Percentiles rank a stretch among this genome's conserved stretches.
Evolutionary conservation across 331 rosid genomes (phyloP).

Genomic region (Quercus lobata): DNA sequence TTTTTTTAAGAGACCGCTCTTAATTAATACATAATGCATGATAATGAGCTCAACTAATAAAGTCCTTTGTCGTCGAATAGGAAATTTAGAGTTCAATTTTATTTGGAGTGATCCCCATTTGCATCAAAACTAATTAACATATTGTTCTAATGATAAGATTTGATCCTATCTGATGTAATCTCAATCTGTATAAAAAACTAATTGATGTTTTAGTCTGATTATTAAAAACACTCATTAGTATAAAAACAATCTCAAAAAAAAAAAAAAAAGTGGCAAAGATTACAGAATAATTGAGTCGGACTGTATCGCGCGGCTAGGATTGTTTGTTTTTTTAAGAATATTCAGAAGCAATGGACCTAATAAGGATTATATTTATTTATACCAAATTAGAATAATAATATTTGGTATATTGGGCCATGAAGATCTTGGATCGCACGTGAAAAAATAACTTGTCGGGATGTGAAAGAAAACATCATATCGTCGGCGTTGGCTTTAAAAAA

Average conservation of each 20-base stretch:
- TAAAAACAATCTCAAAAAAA: no score
- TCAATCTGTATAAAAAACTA: accelerated
- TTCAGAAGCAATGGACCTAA: constrained; percentile 8
- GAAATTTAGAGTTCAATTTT: background rate
- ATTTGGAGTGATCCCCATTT: accelerated
- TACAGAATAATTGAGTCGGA: background rate
- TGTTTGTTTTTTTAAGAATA: background rate
- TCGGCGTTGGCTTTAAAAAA: background rate
- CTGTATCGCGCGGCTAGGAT: background rate
- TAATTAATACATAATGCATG: no score
- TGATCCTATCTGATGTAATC: no score
- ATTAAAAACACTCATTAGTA: no score
- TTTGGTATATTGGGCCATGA: background rate
- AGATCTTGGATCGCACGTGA: constrained; percentile 31
- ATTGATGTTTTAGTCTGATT: accelerated
- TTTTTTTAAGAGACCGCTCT: no score
- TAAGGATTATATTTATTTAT: background rate
- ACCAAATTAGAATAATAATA: background rate
- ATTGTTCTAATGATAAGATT: no score
- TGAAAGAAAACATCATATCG: constrained; percentile 9
- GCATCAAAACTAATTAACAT: no score
- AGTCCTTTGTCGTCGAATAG: accelerated
- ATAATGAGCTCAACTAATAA: no score
- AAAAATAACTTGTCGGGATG: constrained; percentile 19
- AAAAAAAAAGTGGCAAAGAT: background rate